Evolutionary conservation across 169 alveolate genomes (phyloP), one percentile per base, ranked within the genome.

Genomic region (Plasmodium gonderi): DNA sequence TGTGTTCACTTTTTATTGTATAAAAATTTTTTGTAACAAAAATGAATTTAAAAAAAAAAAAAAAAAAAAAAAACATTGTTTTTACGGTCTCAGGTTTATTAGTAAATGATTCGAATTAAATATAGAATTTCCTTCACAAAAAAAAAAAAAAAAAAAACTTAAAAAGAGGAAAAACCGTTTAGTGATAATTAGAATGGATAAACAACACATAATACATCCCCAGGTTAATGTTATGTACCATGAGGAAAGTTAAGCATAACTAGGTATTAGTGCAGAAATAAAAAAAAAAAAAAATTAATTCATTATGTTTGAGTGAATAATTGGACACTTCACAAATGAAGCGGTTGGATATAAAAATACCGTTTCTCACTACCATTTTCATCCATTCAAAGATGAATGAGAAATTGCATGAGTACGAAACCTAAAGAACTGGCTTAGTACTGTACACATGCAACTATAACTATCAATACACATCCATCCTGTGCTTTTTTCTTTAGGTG

Each of bases 71-170:
- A 60, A 60, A 60, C 26, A 60, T 60, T 6, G 38, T n/a, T 20
- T 60, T 60, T 60, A 36, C n/a, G 20, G 26, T 76, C 60, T 17
- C 76, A 79, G 90, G 44, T 79, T 26, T 79, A 23, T 49, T 79
- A 2, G 33, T 51, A 60, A 67, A 3, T 17, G 90, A 79, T 79
- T 54, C 78, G 4, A 72, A 79, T 20, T 79, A 60, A 79, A 36
- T 31, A 17, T 14, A 26, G 0, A 7, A 69, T 33, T 8, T 72
- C 17, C 31, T 36, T 36, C 7, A 75, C 14, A 42, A 75, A 40
- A 75, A 75, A 75, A 12, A 44, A 44, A 76, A 76, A 44, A 47
- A 42, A 33, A 45, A 75, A 29, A 26, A 44, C 36, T n/a, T 3
- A 40, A 76, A 29, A 51, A 60, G 72, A 60, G 40, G n/a, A 36